phyloP scores from a whole-genome alignment of 768 basidiomycete species.

The Phaeotremella skinneri region DNA sequence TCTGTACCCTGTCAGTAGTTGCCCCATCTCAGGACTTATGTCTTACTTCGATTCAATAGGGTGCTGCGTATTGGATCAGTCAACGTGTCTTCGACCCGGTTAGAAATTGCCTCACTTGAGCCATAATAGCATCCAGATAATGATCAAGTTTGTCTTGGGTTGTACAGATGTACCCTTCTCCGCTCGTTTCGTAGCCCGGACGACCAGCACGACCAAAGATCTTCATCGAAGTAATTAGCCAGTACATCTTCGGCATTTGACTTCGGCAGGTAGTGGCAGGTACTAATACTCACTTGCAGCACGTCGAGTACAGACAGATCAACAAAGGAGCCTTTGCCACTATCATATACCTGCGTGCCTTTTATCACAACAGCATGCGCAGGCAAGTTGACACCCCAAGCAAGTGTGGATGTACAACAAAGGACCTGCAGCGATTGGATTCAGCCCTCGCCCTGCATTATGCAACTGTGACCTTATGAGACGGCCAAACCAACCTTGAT shows the following conservation, averaged over 20 bases:
- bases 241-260: not conserved
- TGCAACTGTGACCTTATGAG: not conserved
- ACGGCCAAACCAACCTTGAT: conserved; percentile 67
- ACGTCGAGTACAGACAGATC: conserved; percentile 94
- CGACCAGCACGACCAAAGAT: conserved; percentile 93
- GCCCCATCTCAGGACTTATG: not conserved
- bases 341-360: conserved; percentile 95
- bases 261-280: too few relatives aligned
- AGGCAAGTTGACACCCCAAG: conserved; percentile 98
- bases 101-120: conserved; percentile 61
- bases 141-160: conserved; percentile 87
- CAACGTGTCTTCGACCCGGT: conserved; percentile 2
- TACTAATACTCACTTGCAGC: conserved; percentile 58
- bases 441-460: not conserved
- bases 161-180: conserved; percentile 96
- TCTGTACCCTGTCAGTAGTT: conserved; percentile 43
- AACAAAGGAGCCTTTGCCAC: conserved; percentile 79
- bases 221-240: conserved; percentile 53
- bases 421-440: conserved; percentile 82
- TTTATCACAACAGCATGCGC: conserved; percentile 98
- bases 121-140: conserved; percentile 81
- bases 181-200: conserved; percentile 67
- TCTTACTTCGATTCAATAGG: conserved; percentile 93
- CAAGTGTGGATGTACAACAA: conserved; percentile 95
- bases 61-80: conserved; percentile 57